These are phyloP conservation scores for Cladosporium cucumerinum DNA, from an alignment of 2,329 filamentous ascomycete species.

Conservation along the genomic window DNA sequence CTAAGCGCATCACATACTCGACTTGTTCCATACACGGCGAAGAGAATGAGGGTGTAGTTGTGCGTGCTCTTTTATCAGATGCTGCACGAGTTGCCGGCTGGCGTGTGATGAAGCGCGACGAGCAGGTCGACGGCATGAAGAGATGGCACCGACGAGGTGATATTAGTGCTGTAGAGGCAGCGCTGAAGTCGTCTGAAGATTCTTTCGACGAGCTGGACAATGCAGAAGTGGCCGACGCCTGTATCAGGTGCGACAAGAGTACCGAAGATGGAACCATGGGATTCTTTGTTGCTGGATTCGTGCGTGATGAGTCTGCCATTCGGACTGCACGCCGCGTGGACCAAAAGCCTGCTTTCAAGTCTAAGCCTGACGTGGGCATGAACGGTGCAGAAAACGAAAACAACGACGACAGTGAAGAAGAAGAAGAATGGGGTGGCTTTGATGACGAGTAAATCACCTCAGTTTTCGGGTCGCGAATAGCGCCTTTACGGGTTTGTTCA, in stretches of 20 bases:
- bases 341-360: neutral
- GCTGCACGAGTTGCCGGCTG: constrained; percentile 68
- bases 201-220: constrained; percentile 19
- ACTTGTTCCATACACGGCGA: constrained; percentile 85
- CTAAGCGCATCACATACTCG: constrained; percentile 78
- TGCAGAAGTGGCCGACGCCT: constrained; percentile 61
- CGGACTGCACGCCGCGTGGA: neutral
- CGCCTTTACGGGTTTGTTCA: constrained; percentile 8
- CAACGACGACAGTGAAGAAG: constrained; percentile 19
- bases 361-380: neutral
- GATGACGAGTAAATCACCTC: constrained; percentile 30
- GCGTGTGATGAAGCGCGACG: constrained; percentile 66
- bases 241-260: constrained; percentile 76
- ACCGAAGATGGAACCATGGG: constrained; percentile 85
- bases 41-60: constrained; percentile 86
- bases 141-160: constrained; percentile 65
- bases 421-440: constrained; percentile 44
- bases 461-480: constrained; percentile 27
- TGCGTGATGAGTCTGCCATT: constrained; percentile 49
- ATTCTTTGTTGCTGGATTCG: constrained; percentile 90
- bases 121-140: constrained; percentile 73
- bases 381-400: neutral
- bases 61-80: constrained; percentile 64
- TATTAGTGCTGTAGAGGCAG: constrained; percentile 34
- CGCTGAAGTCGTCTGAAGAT: constrained; percentile 21